Evolutionary conservation across 306 rosid species (phyloP), one percentile per base, ranked within the genome.

Genomic region (Quercus mongolica): DNA sequence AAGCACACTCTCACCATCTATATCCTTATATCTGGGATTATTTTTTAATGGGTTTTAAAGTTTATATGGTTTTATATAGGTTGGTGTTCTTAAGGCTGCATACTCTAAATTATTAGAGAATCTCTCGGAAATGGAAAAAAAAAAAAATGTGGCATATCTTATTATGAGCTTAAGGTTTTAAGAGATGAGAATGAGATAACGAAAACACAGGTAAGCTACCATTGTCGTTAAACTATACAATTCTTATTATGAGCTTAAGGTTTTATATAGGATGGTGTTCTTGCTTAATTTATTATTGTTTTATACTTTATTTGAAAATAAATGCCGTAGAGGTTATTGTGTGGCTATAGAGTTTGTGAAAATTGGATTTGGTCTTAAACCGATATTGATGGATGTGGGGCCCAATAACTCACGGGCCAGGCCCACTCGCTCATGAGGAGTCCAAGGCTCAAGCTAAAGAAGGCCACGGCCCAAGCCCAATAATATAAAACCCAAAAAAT

Each of bases 141-240:
- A 72, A 86, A 86, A 26, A 83, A 88, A 70, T 84, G 81, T 62
- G 91, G 86, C 56, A 79, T 69, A 73, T 82, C 89, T 8, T 89
- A 83, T 68, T 88, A 83, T 58, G 91, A 86, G 77, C 86, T 82
- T 56, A 79, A 89, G 83, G 84, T 88, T 83, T 84, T 88, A 65
- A 86, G 82, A 73, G 91, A 89, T 77, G 86, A 88, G 80, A 88
- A 86, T 44, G 89, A 88, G 85, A 83, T 88, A 5, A 79, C 86
- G 73, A 88, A 89, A 79, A 88, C 91, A 56, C 86, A 88, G 88
- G 91, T 88, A 15, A 83, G 80, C 68, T 3, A 15, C 71, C 9
- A 51, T 62, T 18, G 5, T 8, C 38, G 5, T 59, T 31, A 38
- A 5, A n/a, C 64, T 31, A 49, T 51, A 31, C 25, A 70, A 46